Evolutionary conservation across 768 basidiomycete genomes (phyloP), one percentile per base, ranked within the genome.

Genomic region (Russula foetens): DNA sequence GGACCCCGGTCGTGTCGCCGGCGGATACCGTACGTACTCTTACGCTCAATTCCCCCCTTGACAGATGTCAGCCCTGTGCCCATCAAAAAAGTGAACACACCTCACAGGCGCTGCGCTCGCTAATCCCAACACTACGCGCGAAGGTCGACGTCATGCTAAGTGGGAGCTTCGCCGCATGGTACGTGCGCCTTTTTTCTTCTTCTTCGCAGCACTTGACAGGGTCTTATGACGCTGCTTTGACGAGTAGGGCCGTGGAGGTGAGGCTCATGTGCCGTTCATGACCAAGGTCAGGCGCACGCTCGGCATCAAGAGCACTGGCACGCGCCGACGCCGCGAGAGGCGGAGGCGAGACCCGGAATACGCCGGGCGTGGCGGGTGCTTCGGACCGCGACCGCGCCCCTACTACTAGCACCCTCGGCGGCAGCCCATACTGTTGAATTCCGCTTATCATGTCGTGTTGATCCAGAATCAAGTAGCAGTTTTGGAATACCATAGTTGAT

Each of bases 211-310:
- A n/a, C n/a, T n/a, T n/a, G 31, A 31, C 2, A n/a, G 19, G 33
- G 11, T 8, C 9, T 4, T 21, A 11, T 35, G 45, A 46, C 24
- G 45, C 7, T 28, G 19, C 14, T 53, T 31, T 31, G 53, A 53
- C 5, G 26, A 31, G 33, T 65, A 82, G 79, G 79, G 80, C 52
- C 74, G 74, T 43, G 73, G 73, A 17, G 59, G 63, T 33, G 70
- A 72, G 66, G 66, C 77, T 19, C 78, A 80, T 67, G 77, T 82
- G 44, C 72, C 79, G 17, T 67, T 83, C 56, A 75, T 80, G 77
- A 80, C 79, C 46, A 79, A 73, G 67, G 70, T 83, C 65, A 81
- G 78, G 66, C 78, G 77, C 31, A 70, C 77, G 0, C 67, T 83
- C n/a, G 82, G 81, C 7, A 80, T 82, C 44, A 75, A 75, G 14